Conservation (phyloP, 805 yeast genomes). For the Suhomyces kilbournensis region DNA sequence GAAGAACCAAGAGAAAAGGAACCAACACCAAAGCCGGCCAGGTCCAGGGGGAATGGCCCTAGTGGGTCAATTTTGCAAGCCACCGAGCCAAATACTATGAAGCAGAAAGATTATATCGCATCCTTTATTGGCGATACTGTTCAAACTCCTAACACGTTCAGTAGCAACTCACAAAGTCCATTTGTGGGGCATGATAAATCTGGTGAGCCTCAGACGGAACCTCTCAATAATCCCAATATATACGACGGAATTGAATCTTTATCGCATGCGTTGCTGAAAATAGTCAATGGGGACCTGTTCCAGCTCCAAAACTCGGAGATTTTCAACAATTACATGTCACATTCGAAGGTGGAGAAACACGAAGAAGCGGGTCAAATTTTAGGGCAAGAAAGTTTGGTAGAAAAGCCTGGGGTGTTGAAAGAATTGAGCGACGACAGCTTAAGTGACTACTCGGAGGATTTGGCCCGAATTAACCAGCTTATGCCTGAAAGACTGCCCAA, state of each 20-base stretch:
- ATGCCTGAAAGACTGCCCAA: slow-evolving; percentile 15
- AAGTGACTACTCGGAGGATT: slow-evolving; percentile 35
- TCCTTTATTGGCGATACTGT: neutral
- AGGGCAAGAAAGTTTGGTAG: neutral
- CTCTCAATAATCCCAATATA: slow-evolving; percentile 14
- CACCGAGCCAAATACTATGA: neutral
- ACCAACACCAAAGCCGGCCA: neutral
- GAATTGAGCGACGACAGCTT: slow-evolving; percentile 1
- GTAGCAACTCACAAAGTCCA: neutral
- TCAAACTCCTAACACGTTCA: neutral
- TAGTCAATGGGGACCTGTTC: slow-evolving; percentile 24
- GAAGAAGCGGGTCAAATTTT: neutral
- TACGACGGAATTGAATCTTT: slow-evolving; percentile 25
- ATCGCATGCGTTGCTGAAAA: slow-evolving; percentile 23
- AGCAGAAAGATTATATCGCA: neutral
- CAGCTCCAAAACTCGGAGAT: slow-evolving; percentile 26
- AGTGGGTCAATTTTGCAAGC: too few relatives aligned
- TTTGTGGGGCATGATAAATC: neutral
- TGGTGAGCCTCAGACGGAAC: neutral
- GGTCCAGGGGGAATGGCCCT: neutral
- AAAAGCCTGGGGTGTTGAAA: neutral
- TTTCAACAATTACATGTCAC: slow-evolving; percentile 19
- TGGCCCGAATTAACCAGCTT: slow-evolving; percentile 29
- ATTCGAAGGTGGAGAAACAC: too few relatives aligned
- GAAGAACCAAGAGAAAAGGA: neutral